These are phyloP conservation scores for Lactifluus rugatus DNA, from an alignment of 768 basidiomycete genomes.

Conservation along the genomic window DNA sequence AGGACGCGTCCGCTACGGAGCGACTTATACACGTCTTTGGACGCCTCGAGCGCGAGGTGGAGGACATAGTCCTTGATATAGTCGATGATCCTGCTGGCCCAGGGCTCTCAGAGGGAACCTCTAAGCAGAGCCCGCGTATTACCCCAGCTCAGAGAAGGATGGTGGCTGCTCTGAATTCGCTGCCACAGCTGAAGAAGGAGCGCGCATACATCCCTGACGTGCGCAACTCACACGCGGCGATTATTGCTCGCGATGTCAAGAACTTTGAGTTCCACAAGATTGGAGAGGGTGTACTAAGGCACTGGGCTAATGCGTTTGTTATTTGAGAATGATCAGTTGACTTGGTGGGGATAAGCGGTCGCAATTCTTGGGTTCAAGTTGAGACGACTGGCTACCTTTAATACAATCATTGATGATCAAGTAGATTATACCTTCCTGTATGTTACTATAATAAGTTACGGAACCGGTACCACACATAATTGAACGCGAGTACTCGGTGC, in stretches of 20 bases:
- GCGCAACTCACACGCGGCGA: conserved; percentile 59
- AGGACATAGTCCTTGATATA: conserved; percentile 50
- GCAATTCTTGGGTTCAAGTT: neutral
- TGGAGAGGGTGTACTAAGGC: conserved; percentile 58
- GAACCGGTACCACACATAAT: too few relatives aligned
- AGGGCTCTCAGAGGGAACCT: neutral
- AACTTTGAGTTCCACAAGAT: conserved; percentile 45
- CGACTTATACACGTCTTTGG: conserved; percentile 49
- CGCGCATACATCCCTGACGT: conserved; percentile 51
- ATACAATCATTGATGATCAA: too few relatives aligned
- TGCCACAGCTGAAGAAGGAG: conserved; percentile 63
- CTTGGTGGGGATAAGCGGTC: neutral
- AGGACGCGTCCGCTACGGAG: conserved; percentile 33
- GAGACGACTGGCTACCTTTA: too few relatives aligned
- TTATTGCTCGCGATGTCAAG: conserved; percentile 60
- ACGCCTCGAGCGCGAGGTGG: conserved; percentile 50
- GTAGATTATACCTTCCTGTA: too few relatives aligned
- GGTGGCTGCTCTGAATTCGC: conserved; percentile 49
- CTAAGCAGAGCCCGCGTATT: conserved; percentile 28
- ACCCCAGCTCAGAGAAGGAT: conserved; percentile 49
- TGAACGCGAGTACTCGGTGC: too few relatives aligned
- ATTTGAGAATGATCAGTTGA: conserved; percentile 23
- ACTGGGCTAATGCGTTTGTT: conserved; percentile 60
- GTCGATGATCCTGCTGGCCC: conserved; percentile 32
- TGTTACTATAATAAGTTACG: too few relatives aligned